Evolutionary conservation across 1,139 yeast species (phyloP).

Genomic region (Pichia cactophila): DNA sequence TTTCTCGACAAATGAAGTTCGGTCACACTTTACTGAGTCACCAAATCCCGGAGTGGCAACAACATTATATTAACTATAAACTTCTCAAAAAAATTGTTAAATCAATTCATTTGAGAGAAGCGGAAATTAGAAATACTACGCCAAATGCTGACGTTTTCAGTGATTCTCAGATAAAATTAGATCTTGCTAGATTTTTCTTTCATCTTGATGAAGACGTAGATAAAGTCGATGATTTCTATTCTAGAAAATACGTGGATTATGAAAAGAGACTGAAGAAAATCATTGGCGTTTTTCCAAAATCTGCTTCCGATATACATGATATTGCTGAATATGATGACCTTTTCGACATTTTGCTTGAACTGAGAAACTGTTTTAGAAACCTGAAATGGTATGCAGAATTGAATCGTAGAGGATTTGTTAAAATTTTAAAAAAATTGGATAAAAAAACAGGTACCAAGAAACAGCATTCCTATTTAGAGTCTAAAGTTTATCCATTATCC

Average conservation of each 20-base stretch:
- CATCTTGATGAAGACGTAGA: conserved; percentile 78
- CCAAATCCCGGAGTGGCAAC: conserved; percentile 90
- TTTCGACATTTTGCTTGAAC: conserved; percentile 64
- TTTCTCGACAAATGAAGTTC: conserved; percentile 53
- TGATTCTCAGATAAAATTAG: conserved; percentile 34
- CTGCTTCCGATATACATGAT: conserved; percentile 28
- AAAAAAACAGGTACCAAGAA: conserved; percentile 71
- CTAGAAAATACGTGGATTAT: conserved; percentile 65
- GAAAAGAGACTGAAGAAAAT: conserved; percentile 56
- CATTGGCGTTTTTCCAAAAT: conserved; percentile 22
- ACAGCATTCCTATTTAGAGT: conserved; percentile 56
- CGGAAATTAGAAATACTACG: conserved; percentile 18
- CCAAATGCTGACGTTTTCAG: conserved; percentile 26
- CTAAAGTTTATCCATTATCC: conserved; percentile 67
- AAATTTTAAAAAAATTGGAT: conserved; percentile 85
- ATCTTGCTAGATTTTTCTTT: conserved; percentile 62
- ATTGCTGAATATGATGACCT: conserved; percentile 77
- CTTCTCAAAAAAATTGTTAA: conserved; percentile 75
- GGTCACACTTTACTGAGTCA: conserved; percentile 76
- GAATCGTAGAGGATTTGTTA: conserved; percentile 82
- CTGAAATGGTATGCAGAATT: conserved; percentile 91
- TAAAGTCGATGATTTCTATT: conserved; percentile 72
- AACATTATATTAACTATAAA: conserved; percentile 78
- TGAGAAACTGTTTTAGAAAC: conserved; percentile 71
- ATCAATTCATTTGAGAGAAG: conserved; percentile 32